Conservation (phyloP, 768 basidiomycete genomes). For the Panellus pusillus region DNA sequence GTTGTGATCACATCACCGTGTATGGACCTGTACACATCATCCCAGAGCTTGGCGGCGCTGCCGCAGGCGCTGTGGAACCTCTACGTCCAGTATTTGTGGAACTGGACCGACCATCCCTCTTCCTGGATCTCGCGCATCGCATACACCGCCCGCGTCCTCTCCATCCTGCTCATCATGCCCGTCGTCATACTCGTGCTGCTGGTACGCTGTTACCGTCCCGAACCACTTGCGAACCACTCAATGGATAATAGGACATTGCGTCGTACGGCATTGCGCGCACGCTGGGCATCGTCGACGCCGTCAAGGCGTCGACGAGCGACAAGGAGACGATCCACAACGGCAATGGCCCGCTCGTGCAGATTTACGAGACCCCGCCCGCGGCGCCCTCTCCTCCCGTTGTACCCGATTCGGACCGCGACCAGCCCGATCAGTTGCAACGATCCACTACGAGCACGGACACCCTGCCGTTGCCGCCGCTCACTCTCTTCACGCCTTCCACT, state of each 20-base stretch:
- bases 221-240: no score
- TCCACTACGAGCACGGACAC: slow-evolving; percentile 11
- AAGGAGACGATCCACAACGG: slow-evolving; percentile 38
- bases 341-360: slow-evolving; percentile 31
- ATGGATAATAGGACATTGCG: slow-evolving; percentile 59
- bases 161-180: slow-evolving; percentile 62
- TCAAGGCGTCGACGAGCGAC: slow-evolving; percentile 73
- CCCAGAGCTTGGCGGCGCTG: slow-evolving; percentile 31
- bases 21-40: slow-evolving; percentile 29
- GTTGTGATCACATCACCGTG: background rate
- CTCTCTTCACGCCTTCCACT: slow-evolving; percentile 22
- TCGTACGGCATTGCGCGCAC: slow-evolving; percentile 85
- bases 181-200: slow-evolving; percentile 53
- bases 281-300: slow-evolving; percentile 72
- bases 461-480: slow-evolving; percentile 11
- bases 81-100: slow-evolving; percentile 65
- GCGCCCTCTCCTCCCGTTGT: slow-evolving; percentile 22
- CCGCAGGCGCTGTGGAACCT: slow-evolving; percentile 53
- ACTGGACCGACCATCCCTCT: slow-evolving; percentile 47
- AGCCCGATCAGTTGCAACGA: background rate
- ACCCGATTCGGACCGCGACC: slow-evolving; percentile 29
- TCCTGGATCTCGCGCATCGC: slow-evolving; percentile 72
- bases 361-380: slow-evolving; percentile 30
- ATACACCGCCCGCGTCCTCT: slow-evolving; percentile 63
- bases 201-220: slow-evolving; percentile 40